Percentiles rank a stretch among this genome's conserved stretches.
Conservation (phyloP, 2,329 filamentous ascomycete genomes). For the Colletotrichum truncatum region DNA sequence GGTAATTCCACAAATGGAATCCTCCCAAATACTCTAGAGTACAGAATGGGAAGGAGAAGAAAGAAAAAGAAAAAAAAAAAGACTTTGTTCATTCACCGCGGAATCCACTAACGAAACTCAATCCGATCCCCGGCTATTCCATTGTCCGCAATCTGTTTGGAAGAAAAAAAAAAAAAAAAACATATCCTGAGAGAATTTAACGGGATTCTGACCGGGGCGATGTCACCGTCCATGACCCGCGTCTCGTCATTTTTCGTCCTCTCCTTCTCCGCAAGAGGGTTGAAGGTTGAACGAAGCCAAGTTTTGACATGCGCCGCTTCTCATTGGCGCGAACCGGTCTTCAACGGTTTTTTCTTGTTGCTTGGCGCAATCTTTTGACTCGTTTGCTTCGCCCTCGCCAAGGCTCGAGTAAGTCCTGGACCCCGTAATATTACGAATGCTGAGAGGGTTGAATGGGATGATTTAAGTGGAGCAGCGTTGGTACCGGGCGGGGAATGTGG, state of each 20-base stretch:
- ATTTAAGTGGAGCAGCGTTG: not conserved
- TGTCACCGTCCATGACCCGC: constrained; percentile 9
- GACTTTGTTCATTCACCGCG: not conserved
- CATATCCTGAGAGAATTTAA: too few species aligned
- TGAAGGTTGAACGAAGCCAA: not conserved
- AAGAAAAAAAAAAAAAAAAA: not conserved
- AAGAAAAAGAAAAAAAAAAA: not conserved
- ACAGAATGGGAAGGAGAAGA: not conserved
- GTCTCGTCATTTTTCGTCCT: not conserved
- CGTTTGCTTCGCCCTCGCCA: constrained; percentile 6
- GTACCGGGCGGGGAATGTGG: not conserved
- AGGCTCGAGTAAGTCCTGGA: not conserved
- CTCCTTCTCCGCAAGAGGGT: not conserved
- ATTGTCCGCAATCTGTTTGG: not conserved
- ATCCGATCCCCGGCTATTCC: not conserved
- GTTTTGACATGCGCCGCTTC: not conserved
- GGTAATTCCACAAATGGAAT: too few species aligned
- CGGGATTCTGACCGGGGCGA: constrained; percentile 22
- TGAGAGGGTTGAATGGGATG: not conserved
- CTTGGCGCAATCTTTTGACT: constrained; percentile 22
- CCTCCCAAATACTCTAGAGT: too few species aligned
- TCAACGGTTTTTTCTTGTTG: not conserved
- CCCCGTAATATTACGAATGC: not conserved
- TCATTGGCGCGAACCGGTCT: constrained; percentile 7
- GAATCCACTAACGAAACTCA: not conserved